Evolutionary conservation across 108 stramenopile genomes (phyloP), one percentile per base, ranked within the genome.

Genomic region (Stephanodiscus triporus): DNA sequence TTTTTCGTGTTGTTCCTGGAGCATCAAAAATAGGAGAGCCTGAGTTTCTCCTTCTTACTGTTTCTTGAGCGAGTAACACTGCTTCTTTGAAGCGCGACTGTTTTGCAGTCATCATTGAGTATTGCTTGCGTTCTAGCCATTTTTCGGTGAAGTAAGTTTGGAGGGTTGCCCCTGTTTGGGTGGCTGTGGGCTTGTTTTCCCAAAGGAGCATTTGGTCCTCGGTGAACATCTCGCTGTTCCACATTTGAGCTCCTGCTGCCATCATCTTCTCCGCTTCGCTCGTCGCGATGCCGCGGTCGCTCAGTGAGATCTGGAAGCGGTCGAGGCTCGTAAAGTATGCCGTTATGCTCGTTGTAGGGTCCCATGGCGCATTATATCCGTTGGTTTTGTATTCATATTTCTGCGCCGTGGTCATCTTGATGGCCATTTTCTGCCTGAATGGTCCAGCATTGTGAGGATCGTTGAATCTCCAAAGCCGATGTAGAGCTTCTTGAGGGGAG

Each of bases 141-240:
- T 24, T 22, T 22, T 26, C 51, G 4, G 23, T 26, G 24, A 53
- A 53, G 51, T 53, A 53, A 4, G 51, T 53, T 19, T 53, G 20
- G 4, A 53, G 23, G 24, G 7, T 53, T 7, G 51, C 51, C 51
- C 51, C 7, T 1, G 51, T 53, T 26, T 53, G 20, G 51, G 7
- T 26, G 51, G 51, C 51, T 22, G 20, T 26, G 20, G 51, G 51
- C 51, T 53, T 53, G 20, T 53, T 22, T 53, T 53, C 51, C 51
- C 51, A 53, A 3, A 4, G 13, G 6, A 26, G 5, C 24, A 53
- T 24, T 19, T 53, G 20, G 20, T 22, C 20, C 20, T 53, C 51
- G 2, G n/a, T n/a, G n/a, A n/a, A n/a, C n/a, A n/a, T n/a, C 19
- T 50, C 49, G 49, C 49, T 50, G 6, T 50, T 9, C 49, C 49